Evolutionary conservation across 176 grass and related monocot species (phyloP), one percentile per base, ranked within the genome.

Genomic region (Eleusine coracana): DNA sequence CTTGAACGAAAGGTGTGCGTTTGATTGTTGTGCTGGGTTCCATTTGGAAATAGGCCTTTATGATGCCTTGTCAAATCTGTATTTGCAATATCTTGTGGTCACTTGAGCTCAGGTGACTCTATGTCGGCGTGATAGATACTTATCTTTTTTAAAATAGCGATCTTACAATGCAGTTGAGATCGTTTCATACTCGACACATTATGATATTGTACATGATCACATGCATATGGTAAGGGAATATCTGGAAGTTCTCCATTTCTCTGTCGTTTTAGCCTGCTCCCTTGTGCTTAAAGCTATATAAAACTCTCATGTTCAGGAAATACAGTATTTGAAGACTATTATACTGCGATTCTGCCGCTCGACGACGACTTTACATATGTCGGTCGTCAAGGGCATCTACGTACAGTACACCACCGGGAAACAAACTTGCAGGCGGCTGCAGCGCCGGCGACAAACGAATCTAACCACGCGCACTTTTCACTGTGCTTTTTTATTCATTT

Each of bases 301-400:
- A 56, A 56, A 56, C 18, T 56, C 18, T 8, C 17, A 21, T 56
- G 54, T 90, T 10, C 77, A 71, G 65, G 36, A 66, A 65, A 58
- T 85, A 81, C 65, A 85, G 58, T 31, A 55, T 82, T 18, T 6
- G 48, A 85, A 21, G 65, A 65, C 71, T 45, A 89, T 48, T 81
- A 71, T 69, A 75, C 28, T 46, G 17, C 16, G 58, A 75, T 41
- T 45, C 84, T 89, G 88, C 83, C 88, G 49, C 88, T 81, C 78
- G 78, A 85, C 77, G 31, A 55, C 62, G 72, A 82, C 78, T 66
- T 37, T 16, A 77, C 69, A 77, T 82, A 77, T 82, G 58, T 66
- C 88, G 40, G 70, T 77, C 66, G 73, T 72, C 83, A 77, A 82
- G 72, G 83, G 83, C 88, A 72, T 65, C n/a, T 70, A 70, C 21